phyloP scores from a whole-genome alignment of 2,329 filamentous ascomycete species.

The Scedosporium apiospermum region DNA sequence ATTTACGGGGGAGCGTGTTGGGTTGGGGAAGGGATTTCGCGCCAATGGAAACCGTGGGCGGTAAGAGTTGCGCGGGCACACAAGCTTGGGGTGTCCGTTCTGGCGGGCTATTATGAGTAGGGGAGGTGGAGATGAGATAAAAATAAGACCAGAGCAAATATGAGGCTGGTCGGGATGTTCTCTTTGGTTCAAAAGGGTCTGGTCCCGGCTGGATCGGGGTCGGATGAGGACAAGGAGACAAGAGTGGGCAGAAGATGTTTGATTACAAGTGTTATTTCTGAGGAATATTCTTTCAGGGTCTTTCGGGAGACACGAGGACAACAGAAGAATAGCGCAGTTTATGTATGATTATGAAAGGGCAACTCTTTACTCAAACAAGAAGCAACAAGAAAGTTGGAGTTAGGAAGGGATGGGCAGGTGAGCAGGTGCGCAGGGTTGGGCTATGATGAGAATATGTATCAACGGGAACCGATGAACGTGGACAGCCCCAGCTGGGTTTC shows the following conservation, averaged over 20 bases:
- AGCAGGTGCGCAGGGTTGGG: not conserved
- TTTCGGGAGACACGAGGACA: not conserved
- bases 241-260: too few species aligned
- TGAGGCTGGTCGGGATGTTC: not conserved
- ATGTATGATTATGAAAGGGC: not conserved
- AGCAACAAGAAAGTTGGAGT: not conserved
- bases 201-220: too few species aligned
- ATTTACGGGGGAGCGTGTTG: not conserved
- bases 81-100: not conserved
- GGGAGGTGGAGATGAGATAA: not conserved
- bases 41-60: conserved; percentile 2
- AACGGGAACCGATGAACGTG: not conserved
- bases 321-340: too few species aligned
- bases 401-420: not conserved
- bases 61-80: not conserved
- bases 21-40: conserved; percentile 2
- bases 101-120: not conserved
- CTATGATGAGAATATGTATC: not conserved
- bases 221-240: too few species aligned
- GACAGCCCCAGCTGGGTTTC: not conserved
- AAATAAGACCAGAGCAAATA: not conserved
- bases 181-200: too few species aligned
- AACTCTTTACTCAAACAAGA: not conserved
- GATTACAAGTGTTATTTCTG: too few species aligned
- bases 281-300: not conserved